phyloP scores from a whole-genome alignment of 306 rosid species.

The Delonix regia region DNA sequence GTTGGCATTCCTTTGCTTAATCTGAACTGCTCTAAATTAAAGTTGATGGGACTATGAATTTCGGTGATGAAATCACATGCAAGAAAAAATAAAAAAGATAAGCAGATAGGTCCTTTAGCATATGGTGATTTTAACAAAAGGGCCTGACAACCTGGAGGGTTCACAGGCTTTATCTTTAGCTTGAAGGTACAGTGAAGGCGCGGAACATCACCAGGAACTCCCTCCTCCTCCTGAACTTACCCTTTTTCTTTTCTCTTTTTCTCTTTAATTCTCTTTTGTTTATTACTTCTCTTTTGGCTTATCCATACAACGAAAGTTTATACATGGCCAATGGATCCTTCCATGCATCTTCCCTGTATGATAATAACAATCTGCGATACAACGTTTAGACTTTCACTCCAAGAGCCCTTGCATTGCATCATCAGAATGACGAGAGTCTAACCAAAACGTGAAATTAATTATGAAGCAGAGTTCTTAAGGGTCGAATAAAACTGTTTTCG shows the following conservation, averaged over 20 bases:
- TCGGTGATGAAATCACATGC: constrained; percentile 27
- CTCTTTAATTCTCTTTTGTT: constrained; percentile 10
- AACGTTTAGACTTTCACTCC: background rate
- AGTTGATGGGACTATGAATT: constrained; percentile 34
- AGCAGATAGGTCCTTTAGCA: constrained; percentile 11
- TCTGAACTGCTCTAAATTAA: constrained; percentile 32
- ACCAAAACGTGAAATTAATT: background rate
- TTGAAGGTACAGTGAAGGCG: constrained; percentile 6
- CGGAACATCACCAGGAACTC: constrained; percentile 30
- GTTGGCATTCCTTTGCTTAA: constrained; percentile 15
- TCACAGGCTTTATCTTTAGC: constrained; percentile 39
- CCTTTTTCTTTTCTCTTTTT: constrained; percentile 21
- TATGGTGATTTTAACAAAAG: constrained; percentile 21
- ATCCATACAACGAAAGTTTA: background rate
- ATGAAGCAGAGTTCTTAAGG: background rate
- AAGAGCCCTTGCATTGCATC: background rate
- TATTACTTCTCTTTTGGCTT: background rate
- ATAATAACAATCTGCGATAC: background rate
- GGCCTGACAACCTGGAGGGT: constrained; percentile 30
- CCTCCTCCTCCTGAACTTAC: constrained; percentile 21
- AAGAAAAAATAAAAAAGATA: background rate
- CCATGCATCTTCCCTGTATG: constrained; percentile 21
- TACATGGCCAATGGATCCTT: constrained; percentile 2
- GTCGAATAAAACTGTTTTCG: background rate
- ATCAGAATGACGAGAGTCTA: background rate